Evolutionary conservation across 176 grass and related monocot species (phyloP).

Genomic region (Triticum timopheevii): DNA sequence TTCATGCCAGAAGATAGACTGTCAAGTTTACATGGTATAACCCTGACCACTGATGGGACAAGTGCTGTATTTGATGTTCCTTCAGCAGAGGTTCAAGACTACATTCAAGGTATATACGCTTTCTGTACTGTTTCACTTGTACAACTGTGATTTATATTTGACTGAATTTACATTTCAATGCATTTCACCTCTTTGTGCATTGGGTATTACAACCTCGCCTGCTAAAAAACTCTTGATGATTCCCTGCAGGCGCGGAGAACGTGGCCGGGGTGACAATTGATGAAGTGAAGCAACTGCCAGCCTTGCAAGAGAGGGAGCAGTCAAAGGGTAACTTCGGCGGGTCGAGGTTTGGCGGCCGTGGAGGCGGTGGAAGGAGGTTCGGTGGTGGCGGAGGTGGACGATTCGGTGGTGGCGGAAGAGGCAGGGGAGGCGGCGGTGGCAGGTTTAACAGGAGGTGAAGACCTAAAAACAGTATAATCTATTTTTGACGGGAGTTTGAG

Average conservation of each 20-base stretch:
- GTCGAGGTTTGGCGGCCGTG: slow-evolving; percentile 38
- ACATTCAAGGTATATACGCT: slow-evolving; percentile 62
- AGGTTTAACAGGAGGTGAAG: slow-evolving; percentile 64
- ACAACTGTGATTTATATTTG: background rate
- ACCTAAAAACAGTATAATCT: background rate
- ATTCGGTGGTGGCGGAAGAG: slow-evolving; percentile 39
- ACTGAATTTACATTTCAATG: background rate
- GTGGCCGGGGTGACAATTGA: slow-evolving; percentile 66
- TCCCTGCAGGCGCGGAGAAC: slow-evolving; percentile 49
- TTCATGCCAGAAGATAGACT: slow-evolving; percentile 86
- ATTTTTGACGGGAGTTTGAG: slow-evolving; percentile 27
- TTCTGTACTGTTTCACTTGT: background rate
- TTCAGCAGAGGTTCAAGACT: slow-evolving; percentile 66
- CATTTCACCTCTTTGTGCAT: background rate
- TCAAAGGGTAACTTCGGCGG: slow-evolving; percentile 20
- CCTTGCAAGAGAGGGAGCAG: slow-evolving; percentile 80
- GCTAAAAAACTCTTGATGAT: background rate
- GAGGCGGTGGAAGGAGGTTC: slow-evolving; percentile 43
- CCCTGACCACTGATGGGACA: slow-evolving; percentile 72
- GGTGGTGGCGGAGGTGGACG: slow-evolving; percentile 40
- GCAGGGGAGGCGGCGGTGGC: slow-evolving; percentile 48
- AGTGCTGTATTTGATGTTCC: slow-evolving; percentile 97
- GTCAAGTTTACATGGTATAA: slow-evolving; percentile 63
- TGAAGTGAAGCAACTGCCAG: slow-evolving; percentile 66
- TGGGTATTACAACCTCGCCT: background rate